phyloP scores from a whole-genome alignment of 805 yeast genomes.

The Metschnikowia henanensis region DNA sequence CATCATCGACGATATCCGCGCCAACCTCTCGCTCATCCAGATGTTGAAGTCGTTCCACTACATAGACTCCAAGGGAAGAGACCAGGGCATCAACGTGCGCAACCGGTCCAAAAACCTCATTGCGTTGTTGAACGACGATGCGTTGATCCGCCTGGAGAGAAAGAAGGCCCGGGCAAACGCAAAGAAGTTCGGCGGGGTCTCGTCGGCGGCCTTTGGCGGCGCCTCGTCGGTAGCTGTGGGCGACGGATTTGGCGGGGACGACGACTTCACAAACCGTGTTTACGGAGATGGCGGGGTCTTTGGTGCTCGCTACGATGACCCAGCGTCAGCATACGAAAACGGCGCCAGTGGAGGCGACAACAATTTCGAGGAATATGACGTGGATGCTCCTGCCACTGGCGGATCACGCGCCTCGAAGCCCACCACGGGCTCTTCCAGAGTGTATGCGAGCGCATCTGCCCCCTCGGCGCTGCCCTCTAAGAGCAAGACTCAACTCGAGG shows the following conservation, averaged over 20 bases:
- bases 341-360: slow-evolving; percentile 37
- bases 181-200: slow-evolving; percentile 79
- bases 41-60: slow-evolving; percentile 94
- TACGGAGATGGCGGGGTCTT: slow-evolving; percentile 74
- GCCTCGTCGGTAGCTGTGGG: slow-evolving; percentile 38
- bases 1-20: slow-evolving; percentile 91
- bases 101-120: slow-evolving; percentile 81
- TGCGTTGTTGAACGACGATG: slow-evolving; percentile 73
- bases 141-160: slow-evolving; percentile 75
- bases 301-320: slow-evolving; percentile 64
- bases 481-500: slow-evolving; percentile 25
- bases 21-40: slow-evolving; percentile 75
- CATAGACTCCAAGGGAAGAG: slow-evolving; percentile 90
- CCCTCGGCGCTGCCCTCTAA: slow-evolving; percentile 25
- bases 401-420: slow-evolving; percentile 25
- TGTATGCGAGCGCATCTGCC: slow-evolving; percentile 24
- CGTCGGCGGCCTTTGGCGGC: slow-evolving; percentile 54
- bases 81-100: slow-evolving; percentile 94
- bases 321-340: slow-evolving; percentile 43
- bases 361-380: slow-evolving; percentile 63
- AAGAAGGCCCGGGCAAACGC: slow-evolving; percentile 87
- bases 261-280: slow-evolving; percentile 52
- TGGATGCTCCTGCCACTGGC: slow-evolving; percentile 24
- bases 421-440: slow-evolving; percentile 37
- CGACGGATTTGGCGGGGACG: slow-evolving; percentile 37